Base-by-base conservation (phyloP, 2,329 filamentous ascomycete genomes). In the Rhynchosporium secalis region DNA sequence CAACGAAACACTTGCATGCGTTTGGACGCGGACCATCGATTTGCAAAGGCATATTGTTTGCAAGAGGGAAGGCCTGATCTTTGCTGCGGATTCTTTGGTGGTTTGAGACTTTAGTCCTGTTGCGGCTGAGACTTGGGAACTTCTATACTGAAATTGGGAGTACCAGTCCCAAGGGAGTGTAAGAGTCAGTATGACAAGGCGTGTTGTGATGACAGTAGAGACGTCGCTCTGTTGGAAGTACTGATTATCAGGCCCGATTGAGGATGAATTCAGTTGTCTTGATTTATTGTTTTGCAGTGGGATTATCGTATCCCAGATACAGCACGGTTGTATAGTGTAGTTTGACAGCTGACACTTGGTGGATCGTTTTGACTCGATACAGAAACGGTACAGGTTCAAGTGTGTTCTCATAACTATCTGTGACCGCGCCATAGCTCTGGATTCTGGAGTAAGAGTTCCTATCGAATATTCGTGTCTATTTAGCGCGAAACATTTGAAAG, bases 31-130 rank as follows among this genome's bases (percentile, higher is more conserved):
- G 79, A 7, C 63, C 73, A 46, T 72, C 74, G 29, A 78, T 80
- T 63, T 81, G 80, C 65, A 82, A 82, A 69, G 79, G 79, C 8
- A 75, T 78, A 28, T 72, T 73, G 2, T 80, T 83, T 63, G 80
- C 79, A 6, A 82, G 68, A 75, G 78, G 56, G 76, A 81, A 66
- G 75, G 78, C 10, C 66, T 85, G 51, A 72, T 78, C 15, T 80
- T 82, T 58, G 75, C 77, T 3, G 81, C 82, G n/a, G 76, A 78
- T 1, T 77, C 85, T 33, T 69, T 85, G 31, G 74, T 76, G 6
- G 75, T 82, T 68, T 85, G 82, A 81, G 79, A 85, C 43, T 78
- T 85, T 62, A 73, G 79, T 56, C 76, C 81, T 0, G 75, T 74
- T 0, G 71, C 69, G 49, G 60, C 41, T 3, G 36, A 33, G 6